Evolutionary conservation across 305 asterid species (phyloP).

Genomic region (Fraxinus greggii): DNA sequence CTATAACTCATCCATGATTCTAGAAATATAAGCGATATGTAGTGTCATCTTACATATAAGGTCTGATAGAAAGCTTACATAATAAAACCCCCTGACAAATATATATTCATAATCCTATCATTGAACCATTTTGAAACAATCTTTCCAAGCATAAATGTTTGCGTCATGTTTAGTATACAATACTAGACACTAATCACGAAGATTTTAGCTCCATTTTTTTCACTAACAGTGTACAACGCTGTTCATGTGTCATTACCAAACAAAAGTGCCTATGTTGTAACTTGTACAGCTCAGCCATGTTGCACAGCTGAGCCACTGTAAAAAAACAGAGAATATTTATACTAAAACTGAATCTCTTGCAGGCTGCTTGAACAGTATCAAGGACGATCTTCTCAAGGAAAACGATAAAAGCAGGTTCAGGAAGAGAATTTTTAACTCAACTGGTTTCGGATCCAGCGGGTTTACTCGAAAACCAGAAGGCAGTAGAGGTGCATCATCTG

Average conservation of each 20-base stretch:
- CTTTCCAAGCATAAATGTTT: not conserved
- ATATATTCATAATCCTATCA: not conserved
- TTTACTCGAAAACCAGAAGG: slow-evolving; percentile 91
- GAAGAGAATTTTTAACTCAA: slow-evolving; percentile 37
- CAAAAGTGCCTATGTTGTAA: not conserved
- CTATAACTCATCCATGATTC: not conserved
- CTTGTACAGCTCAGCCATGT: not conserved
- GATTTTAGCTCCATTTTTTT: not conserved
- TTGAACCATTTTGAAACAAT: not conserved
- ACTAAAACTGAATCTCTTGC: not conserved
- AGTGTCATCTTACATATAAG: not conserved
- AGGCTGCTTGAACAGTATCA: not conserved
- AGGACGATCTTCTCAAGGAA: not conserved
- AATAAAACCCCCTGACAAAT: not conserved
- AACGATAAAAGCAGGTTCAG: not conserved
- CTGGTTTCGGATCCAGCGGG: slow-evolving; percentile 79
- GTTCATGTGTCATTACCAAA: not conserved
- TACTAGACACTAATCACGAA: not conserved
- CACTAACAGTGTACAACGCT: not conserved
- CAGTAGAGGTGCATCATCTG: slow-evolving; percentile 73
- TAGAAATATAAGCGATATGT: not conserved
- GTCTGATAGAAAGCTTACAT: not conserved
- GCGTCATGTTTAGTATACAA: not conserved
- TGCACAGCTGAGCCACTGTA: not conserved
- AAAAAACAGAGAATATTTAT: not conserved